Evolutionary conservation across 169 alveolate genomes (phyloP).

Genomic region (Plasmodium sp.): DNA sequence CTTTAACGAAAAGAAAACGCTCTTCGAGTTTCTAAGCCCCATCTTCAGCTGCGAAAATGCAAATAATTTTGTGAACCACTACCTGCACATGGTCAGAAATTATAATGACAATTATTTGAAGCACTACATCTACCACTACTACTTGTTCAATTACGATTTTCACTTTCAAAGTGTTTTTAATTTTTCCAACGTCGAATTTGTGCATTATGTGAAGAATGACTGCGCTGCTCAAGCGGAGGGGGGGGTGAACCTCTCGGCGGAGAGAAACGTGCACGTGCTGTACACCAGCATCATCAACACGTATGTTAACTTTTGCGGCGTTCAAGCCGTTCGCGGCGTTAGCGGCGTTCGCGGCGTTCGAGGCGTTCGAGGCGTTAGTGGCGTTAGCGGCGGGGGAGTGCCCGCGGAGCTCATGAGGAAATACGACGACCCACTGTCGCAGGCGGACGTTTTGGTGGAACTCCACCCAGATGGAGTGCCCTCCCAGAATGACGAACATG

Average conservation of each 20-base stretch:
- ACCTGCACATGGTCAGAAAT: conserved; percentile 22
- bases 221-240: not conserved
- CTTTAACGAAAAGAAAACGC: conserved; percentile 26
- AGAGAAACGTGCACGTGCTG: not conserved
- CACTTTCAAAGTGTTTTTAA: conserved; percentile 46
- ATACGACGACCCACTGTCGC: not conserved
- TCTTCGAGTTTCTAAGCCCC: conserved; percentile 54
- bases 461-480: not conserved
- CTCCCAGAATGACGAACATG: not conserved
- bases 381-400: not conserved
- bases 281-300: conserved; percentile 69
- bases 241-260: not conserved
- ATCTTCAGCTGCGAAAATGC: conserved; percentile 42
- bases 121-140: conserved; percentile 62
- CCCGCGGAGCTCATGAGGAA: not conserved
- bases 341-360: not conserved
- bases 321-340: not conserved
- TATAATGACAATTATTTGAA: conserved; percentile 59
- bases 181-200: conserved; percentile 38
- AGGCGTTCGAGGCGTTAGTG: not conserved
- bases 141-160: conserved; percentile 61
- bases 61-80: conserved; percentile 48
- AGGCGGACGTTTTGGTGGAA: not conserved
- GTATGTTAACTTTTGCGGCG: conserved; percentile 20
- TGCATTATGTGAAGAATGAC: conserved; percentile 58